Evolutionary conservation across 2,329 filamentous ascomycete species (phyloP).

Genomic region (Elsinoe australis): DNA sequence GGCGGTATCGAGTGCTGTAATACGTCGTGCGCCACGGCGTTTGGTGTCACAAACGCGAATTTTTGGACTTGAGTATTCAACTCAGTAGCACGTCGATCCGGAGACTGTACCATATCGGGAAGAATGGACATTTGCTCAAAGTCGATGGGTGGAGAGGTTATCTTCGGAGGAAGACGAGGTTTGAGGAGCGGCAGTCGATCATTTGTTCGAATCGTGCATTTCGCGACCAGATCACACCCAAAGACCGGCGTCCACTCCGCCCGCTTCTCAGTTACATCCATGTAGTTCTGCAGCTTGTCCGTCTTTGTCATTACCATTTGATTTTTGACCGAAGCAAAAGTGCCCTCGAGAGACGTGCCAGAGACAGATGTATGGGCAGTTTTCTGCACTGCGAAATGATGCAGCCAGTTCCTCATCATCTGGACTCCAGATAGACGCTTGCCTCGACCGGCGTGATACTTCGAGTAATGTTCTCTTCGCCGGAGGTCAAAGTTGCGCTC

Average conservation of each 20-base stretch:
- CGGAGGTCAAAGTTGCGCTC: conserved; percentile 16
- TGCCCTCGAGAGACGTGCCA: conserved; percentile 60
- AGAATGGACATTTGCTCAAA: conserved; percentile 60
- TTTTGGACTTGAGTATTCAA: conserved; percentile 72
- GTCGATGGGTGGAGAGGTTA: conserved; percentile 64
- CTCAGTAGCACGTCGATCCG: conserved; percentile 63
- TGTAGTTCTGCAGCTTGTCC: conserved; percentile 70
- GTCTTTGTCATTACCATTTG: conserved; percentile 60
- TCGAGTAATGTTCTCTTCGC: conserved; percentile 45
- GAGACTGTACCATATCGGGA: conserved; percentile 60
- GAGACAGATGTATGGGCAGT: conserved; percentile 52
- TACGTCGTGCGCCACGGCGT: conserved; percentile 74
- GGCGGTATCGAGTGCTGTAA: conserved; percentile 47
- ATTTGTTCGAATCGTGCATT: conserved; percentile 56
- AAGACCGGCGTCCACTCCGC: conserved; percentile 76
- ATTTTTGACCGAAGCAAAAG: conserved; percentile 65
- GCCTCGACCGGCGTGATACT: conserved; percentile 27
- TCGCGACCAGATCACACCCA: conserved; percentile 67
- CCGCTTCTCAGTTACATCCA: conserved; percentile 73
- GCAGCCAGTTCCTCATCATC: conserved; percentile 61
- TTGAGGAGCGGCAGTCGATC: conserved; percentile 54
- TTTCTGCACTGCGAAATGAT: conserved; percentile 55
- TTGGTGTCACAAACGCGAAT: conserved; percentile 87
- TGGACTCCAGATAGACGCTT: conserved; percentile 55
- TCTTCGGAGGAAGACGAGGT: conserved; percentile 40